Percentiles rank a stretch among this genome's conserved stretches.
Evolutionary conservation across 805 yeast genomes (phyloP).

Genomic region (Sugiyamaella mastotermitis): DNA sequence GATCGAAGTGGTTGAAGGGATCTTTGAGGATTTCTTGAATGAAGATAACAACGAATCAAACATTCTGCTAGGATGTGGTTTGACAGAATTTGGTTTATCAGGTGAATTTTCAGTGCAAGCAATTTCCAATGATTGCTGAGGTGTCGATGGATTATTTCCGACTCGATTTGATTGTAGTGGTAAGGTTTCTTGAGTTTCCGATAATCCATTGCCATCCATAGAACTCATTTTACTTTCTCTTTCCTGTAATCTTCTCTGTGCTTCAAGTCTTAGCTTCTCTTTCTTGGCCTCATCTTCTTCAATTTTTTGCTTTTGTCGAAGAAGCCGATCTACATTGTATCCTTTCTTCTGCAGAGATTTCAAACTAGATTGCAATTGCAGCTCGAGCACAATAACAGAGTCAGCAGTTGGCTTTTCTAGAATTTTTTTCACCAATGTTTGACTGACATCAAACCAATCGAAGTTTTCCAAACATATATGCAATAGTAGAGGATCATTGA

Average conservation of each 20-base stretch:
- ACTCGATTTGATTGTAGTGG: too few relatives aligned
- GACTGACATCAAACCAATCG: slow-evolving; percentile 35
- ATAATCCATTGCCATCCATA: background rate
- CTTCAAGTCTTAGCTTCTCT: slow-evolving; percentile 1
- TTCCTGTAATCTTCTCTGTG: background rate
- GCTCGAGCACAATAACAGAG: slow-evolving; percentile 32
- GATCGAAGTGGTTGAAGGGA: too few relatives aligned
- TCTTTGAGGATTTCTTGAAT: too few relatives aligned
- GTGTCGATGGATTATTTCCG: too few relatives aligned
- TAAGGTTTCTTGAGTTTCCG: background rate
- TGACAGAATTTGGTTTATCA: too few relatives aligned
- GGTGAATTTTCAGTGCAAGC: too few relatives aligned
- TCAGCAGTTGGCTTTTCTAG: slow-evolving; percentile 32
- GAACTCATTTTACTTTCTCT: background rate
- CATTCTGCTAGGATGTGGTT: too few relatives aligned
- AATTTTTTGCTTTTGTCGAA: slow-evolving; percentile 21
- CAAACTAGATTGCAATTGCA: slow-evolving; percentile 29
- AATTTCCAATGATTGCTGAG: too few relatives aligned
- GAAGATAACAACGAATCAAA: too few relatives aligned
- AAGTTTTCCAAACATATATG: slow-evolving; percentile 16
- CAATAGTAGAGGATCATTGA: too few relatives aligned
- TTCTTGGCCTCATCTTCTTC: slow-evolving; percentile 14
- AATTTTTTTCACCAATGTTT: slow-evolving; percentile 25
- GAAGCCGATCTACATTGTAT: slow-evolving; percentile 32
- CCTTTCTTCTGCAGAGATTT: slow-evolving; percentile 31